phyloP scores from a whole-genome alignment of 345 rosid genomes.

The Syzygium aqueum region DNA sequence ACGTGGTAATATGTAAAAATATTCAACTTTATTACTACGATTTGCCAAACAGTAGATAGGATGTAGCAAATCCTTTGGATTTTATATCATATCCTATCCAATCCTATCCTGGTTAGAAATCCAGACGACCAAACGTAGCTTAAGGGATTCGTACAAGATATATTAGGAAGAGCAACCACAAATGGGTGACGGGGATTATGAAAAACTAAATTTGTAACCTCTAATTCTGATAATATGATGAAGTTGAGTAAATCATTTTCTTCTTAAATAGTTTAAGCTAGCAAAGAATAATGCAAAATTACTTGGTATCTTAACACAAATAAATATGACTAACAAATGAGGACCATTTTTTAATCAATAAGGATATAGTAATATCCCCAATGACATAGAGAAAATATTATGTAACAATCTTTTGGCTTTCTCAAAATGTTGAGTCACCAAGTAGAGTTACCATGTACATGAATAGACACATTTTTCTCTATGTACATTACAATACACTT shows the following conservation, averaged over 20 bases:
- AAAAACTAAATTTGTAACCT: not conserved
- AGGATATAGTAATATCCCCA: not conserved
- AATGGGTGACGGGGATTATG: not conserved
- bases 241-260: not conserved
- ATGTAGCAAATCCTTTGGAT: no score
- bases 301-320: not conserved
- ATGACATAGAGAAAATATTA: not conserved
- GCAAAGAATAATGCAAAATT: not conserved
- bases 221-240: not conserved
- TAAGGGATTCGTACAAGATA: not conserved
- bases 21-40: no score
- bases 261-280: not conserved
- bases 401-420: not conserved
- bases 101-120: no score
- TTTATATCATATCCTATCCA: no score
- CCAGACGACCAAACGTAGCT: no score
- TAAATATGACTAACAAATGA: not conserved
- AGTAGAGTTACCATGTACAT: not conserved
- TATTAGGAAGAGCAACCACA: not conserved
- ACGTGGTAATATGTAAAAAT: no score
- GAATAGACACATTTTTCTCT: not conserved
- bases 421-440: not conserved
- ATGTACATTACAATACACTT: not conserved
- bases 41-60: no score
- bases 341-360: not conserved